Base-by-base conservation (phyloP, 106 monocot species). In the Platanthera guangdongensis region DNA sequence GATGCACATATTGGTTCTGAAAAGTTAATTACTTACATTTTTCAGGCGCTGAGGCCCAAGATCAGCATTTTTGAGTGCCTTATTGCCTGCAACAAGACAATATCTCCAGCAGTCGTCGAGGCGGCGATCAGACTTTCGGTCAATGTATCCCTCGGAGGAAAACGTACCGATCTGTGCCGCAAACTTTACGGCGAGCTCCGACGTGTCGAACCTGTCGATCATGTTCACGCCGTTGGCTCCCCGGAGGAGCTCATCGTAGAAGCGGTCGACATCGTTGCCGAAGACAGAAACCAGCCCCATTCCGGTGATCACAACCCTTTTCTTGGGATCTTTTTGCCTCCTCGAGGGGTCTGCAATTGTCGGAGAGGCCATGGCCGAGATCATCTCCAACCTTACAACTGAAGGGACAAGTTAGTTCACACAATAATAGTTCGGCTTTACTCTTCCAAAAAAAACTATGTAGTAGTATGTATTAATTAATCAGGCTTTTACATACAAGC, bases 201-300 rank as follows among this genome's bases (percentile, higher is more conserved):
- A 78, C 4, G 78, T 63, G 12, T 85, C 81, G 46, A 85, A 85
- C 57, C 74, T 69, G 15, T 85, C 85, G 74, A 85, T 85, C 46
- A 79, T 0, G 70, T 51, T 18, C 3, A 81, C 71, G 16, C 81
- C 85, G n/a, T 78, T 85, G 51, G 75, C 30, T 67, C 81, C 85
- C 52, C 75, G 75, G 71, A 85, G 63, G 47, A 85, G 81, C 21
- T 75, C 75, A 69, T 82, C 50, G 52, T 85, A 81, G 78, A 78
- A 85, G 4, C 18, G 16, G 22, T 85, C 70, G 3, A 81, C 76
- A 39, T 85, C 75, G 19, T 75, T 79, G 47, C 85, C 85, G 28
- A 85, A 85, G 4, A 79, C 85, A 2, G 85, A 81, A 3, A 81
- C 81, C 1, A 78, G 4, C 5, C 85, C 85, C 81, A 85, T 85